Percentiles rank a stretch among this genome's conserved stretches.
Evolutionary conservation across 225 moss, liverwort and hornwort species (phyloP).

Genomic region (Anthoceros angustus): DNA sequence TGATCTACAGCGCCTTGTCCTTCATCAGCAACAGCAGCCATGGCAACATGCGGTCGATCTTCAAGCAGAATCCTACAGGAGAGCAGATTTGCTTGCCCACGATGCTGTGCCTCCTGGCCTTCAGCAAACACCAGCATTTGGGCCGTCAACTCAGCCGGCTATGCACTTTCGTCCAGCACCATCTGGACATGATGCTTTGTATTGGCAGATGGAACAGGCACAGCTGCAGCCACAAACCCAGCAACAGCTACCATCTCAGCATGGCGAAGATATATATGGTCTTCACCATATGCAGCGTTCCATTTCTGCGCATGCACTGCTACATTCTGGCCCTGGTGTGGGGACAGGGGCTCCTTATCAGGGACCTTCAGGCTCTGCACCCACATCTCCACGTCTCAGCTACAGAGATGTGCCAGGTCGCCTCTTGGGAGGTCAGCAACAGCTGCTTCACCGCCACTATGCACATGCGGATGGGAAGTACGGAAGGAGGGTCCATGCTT

Average conservation of each 20-base stretch:
- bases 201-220: constrained; percentile 49
- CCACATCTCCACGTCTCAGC: constrained; percentile 61
- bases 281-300: constrained; percentile 37
- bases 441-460: constrained; percentile 33
- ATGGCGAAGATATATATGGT: constrained; percentile 20
- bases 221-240: constrained; percentile 35
- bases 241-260: constrained; percentile 8
- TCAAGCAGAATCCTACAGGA: constrained; percentile 41
- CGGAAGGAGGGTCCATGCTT: constrained; percentile 34
- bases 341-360: constrained; percentile 30
- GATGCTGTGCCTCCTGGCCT: constrained; percentile 27
- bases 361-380: constrained; percentile 52
- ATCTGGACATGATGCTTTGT: constrained; percentile 30
- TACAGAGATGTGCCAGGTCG: constrained; percentile 40
- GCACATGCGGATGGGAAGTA: constrained; percentile 22
- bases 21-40: constrained; percentile 38
- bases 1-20: constrained; percentile 32
- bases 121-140: constrained; percentile 22
- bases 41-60: constrained; percentile 47
- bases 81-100: constrained; percentile 34
- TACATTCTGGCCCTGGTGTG: constrained; percentile 16
- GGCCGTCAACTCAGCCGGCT: constrained; percentile 29
- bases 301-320: constrained; percentile 36
- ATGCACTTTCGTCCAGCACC: constrained; percentile 30
- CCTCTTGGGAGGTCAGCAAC: constrained; percentile 24